phyloP scores from a whole-genome alignment of 345 rosid genomes.

The Eucalyptus virginea region DNA sequence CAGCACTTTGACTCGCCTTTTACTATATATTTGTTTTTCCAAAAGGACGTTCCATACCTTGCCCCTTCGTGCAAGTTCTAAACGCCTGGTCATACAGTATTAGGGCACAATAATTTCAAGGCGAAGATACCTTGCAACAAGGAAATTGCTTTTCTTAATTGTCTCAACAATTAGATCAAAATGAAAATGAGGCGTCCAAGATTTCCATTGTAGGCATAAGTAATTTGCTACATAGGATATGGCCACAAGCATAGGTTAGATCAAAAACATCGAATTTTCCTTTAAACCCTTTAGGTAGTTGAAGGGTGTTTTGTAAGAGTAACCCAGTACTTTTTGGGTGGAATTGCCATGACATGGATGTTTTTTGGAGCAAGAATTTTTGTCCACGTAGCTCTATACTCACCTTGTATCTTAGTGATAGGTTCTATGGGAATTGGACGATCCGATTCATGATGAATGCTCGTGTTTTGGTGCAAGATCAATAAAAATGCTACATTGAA shows the following conservation, averaged over 20 bases:
- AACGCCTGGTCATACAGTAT: background rate
- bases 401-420: background rate
- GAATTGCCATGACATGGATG: background rate
- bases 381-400: background rate
- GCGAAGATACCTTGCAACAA: background rate
- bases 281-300: background rate
- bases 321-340: background rate
- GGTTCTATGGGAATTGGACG: background rate
- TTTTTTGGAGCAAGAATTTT: background rate
- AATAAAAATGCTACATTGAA: background rate
- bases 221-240: background rate
- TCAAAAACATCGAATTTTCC: background rate
- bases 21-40: background rate
- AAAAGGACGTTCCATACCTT: background rate
- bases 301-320: background rate
- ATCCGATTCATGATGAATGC: accelerated
- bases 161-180: background rate
- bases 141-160: too few relatives aligned
- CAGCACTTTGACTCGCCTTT: background rate
- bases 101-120: too few relatives aligned
- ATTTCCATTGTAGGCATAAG: background rate
- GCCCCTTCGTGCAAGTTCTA: background rate
- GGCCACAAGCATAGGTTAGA: background rate
- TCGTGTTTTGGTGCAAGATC: accelerated
- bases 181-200: background rate